Base-by-base conservation (phyloP, 805 yeast genomes). In the Hanseniaspora jakobsenii region DNA sequence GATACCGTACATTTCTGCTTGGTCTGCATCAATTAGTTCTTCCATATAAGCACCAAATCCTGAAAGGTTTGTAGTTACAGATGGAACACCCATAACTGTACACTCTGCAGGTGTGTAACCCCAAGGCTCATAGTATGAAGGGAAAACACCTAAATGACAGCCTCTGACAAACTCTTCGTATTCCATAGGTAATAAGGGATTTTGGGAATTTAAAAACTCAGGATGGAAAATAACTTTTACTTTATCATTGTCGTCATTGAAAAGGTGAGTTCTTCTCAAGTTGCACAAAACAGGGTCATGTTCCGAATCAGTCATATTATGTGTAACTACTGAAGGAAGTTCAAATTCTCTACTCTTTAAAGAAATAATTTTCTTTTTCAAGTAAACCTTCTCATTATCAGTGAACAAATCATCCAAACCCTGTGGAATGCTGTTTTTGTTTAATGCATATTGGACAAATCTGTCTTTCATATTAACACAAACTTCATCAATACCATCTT, bases 1-100 rank as follows among this genome's bases (percentile, higher is more conserved):
- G 57, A 89, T 91, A 58, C 98, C 98, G 58, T 91, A 91, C 64
- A 91, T 97, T 49, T 81, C 73, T 16, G 96, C 81, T 50, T 61
- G 65, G 37, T 61, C 56, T 55, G 84, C 83, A 60, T 89, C 96
- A 60, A 89, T 89, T 51, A 89, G 70, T 61, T 89, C 96, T 65
- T 89, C 98, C 97, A 89, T 89, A 66, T 89, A 89, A 52, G 97
- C 93, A 39, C 98, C 98, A 59, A 89, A 89, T 1, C 98, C 98
- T 2, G 95, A 84, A 49, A 89, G 66, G 61, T 89, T 89, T 32
- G 98, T 89, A 9, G 98, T 89, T 56, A 89, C 83, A 6, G 95
- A 84, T 14, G 98, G 98, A 48, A 91, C 94, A 47, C 98, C 98
- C 98, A 89, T 89, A 19, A 91, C 98, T 0, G 98, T 89, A 68